A percentile compares a stretch with the other conserved stretches of the same genome.
Evolutionary conservation across 2,329 filamentous ascomycete species (phyloP).

Genomic region (Penicillium sp.): DNA sequence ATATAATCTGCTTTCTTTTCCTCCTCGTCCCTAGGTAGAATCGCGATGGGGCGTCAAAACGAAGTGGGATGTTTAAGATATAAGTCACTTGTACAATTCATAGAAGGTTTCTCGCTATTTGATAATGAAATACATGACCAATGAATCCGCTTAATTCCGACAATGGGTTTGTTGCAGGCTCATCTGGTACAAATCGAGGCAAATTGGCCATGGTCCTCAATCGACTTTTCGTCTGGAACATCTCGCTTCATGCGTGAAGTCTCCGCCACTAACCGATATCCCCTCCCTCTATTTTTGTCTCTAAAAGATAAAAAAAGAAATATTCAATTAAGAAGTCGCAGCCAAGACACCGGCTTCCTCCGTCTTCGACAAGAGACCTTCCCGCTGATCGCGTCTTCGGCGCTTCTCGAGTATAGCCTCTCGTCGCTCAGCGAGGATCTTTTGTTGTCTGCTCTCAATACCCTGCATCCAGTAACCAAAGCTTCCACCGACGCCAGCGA

Average conservation of each 20-base stretch:
- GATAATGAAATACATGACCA: slow-evolving; percentile 9
- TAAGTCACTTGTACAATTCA: slow-evolving; percentile 4
- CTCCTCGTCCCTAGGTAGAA: background rate
- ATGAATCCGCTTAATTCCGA: slow-evolving; percentile 4
- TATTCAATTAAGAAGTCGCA: slow-evolving; percentile 29
- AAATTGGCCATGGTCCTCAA: background rate
- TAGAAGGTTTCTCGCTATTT: slow-evolving; percentile 1
- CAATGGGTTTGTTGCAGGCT: background rate
- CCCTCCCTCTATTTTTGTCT: background rate
- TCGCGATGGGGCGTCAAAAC: background rate
- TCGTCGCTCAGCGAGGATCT: slow-evolving; percentile 73
- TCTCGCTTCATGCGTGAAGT: background rate
- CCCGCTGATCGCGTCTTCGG: slow-evolving; percentile 66
- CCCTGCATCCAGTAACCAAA: slow-evolving; percentile 97
- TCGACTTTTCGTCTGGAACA: background rate
- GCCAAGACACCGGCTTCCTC: slow-evolving; percentile 34
- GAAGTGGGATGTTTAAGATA: background rate
- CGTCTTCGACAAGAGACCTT: slow-evolving; percentile 42
- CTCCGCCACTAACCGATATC: background rate
- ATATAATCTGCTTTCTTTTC: background rate
- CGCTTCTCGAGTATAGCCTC: slow-evolving; percentile 83
- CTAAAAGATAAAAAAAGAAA: background rate
- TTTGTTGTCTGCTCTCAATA: slow-evolving; percentile 77
- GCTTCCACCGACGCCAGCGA: slow-evolving; percentile 76
- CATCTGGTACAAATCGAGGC: slow-evolving; percentile 1